Evolutionary conservation across 306 rosid species (phyloP), one percentile per base, ranked within the genome.

Genomic region (Ormosia semicastrata): DNA sequence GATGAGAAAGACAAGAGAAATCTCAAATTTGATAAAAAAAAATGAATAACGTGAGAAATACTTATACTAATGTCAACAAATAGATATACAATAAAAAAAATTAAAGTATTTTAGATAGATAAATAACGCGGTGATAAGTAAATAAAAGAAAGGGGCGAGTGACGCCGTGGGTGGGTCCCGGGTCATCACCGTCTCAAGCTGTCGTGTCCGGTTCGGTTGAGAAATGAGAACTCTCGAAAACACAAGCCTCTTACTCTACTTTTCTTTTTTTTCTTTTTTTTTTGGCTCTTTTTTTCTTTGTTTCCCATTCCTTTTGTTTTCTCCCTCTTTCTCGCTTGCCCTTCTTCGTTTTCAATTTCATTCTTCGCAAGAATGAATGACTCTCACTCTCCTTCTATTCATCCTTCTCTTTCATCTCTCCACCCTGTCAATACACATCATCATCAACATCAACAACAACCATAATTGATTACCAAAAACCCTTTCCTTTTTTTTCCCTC

Each of bases 141-240:
- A 24, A 24, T 24, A 24, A 24, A 24, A 24, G 24, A 24, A 24
- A 24, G 24, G 24, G 24, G 24, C 1, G 24, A 24, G 24, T 24
- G 24, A 24, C 0, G 24, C 0, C 24, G 24, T 24, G 24, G 24
- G 24, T 1, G 81, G 83, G 77, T 5, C 81, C 84, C 54, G 4
- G 24, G 39, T 44, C 1, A 76, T 5, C 81, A 76, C 47, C 65
- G 67, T 68, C 54, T 43, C 58, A 77, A 76, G 84, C 77, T 86
- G 89, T n/a, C n/a, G n/a, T n/a, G n/a, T 78, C 87, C 83, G 49
- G 82, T 86, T 63, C 8, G 58, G 83, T 82, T 68, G 54, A 65
- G 86, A 70, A 71, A 18, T 65, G 66, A 63, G 86, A 81, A 66
- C 12, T 66, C 69, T 77, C 44, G 64, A 49, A 66, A 79, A 82